Evolutionary conservation across 257 asterid genomes (phyloP), one percentile per base, ranked within the genome.

Genomic region (Capsicum pubescens): DNA sequence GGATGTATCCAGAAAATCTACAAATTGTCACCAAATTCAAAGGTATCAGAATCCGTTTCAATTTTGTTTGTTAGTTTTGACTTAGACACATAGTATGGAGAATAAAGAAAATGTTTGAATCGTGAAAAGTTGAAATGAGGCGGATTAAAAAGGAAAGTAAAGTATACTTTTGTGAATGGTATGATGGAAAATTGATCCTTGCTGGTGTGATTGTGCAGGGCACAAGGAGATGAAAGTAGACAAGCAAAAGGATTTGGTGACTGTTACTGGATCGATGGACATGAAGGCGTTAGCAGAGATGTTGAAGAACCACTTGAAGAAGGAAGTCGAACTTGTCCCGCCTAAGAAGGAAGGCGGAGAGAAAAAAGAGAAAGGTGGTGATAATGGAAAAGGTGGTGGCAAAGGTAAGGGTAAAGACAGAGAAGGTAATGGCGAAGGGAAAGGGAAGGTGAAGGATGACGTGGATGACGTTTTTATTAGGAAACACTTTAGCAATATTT

Each of bases 201-300:
- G 44, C 5, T 70, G 7, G 44, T 77, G 57, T 26, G 11, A 66
- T 85, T 80, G 32, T 69, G 35, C 88, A 96, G 98, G 98, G 4
- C 94, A 85, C 71, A 80, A 88, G 17, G 97, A 93, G 21, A 67
- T 96, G 86, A 90, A 91, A 76, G 56, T 94, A 10, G 98, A 96
- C 87, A 85, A 48, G 87, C 88, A 90, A 67, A 92, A 91, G 87
- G 98, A 92, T 61, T 80, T 85, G 83, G 95, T 96, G 63, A 94
- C 93, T 17, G 97, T 94, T 67, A 94, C 92, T 44, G 99, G 99
- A 60, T 89, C 98, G 17, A 90, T 96, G 86, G 97, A 94, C 87
- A 89, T 93, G 94, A 92, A 91, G 74, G 93, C 90, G 5, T 72
- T 96, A 80, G 94, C 85, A 2, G 94, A 87, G 80, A 63, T 70